phyloP scores from a whole-genome alignment of 2,329 filamentous ascomycete genomes.

The Pleomassaria siparia region DNA sequence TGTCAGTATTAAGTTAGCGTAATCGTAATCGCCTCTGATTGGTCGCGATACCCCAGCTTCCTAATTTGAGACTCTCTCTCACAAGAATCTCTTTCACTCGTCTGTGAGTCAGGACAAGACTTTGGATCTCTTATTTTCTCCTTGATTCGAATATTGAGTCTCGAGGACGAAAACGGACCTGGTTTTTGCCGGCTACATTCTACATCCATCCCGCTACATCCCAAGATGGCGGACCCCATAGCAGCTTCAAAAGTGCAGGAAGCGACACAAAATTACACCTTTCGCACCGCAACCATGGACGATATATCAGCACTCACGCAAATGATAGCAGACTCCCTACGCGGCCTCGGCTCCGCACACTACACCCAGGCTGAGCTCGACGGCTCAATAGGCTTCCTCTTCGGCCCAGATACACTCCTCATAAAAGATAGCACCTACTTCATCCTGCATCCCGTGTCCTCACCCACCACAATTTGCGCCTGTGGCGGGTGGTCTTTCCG shows the following conservation, averaged over 20 bases:
- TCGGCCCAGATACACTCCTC: constrained; percentile 38
- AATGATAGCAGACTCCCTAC: constrained; percentile 33
- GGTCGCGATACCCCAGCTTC: constrained; percentile 11
- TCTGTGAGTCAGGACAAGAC: not conserved
- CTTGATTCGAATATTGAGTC: not conserved
- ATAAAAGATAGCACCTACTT: constrained; percentile 37
- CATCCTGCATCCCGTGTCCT: constrained; percentile 29
- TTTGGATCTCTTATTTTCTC: not conserved
- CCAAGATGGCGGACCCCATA: constrained; percentile 24
- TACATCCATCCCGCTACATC: too few species aligned
- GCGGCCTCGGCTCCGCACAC: constrained; percentile 26
- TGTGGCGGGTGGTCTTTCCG: constrained; percentile 42
- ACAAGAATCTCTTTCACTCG: not conserved
- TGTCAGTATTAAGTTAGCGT: not conserved
- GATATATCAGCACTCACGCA: constrained; percentile 34
- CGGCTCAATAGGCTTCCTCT: constrained; percentile 39
- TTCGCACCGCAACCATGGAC: constrained; percentile 29
- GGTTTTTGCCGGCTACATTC: too few species aligned
- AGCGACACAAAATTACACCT: constrained; percentile 31
- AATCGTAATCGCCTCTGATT: constrained; percentile 4
- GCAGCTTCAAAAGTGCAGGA: constrained; percentile 35
- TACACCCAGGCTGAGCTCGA: constrained; percentile 39
- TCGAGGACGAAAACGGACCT: not conserved
- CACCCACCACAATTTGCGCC: constrained; percentile 29
- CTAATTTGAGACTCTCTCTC: not conserved